Evolutionary conservation across 2,329 filamentous ascomycete genomes (phyloP).

Genomic region (Neonectria faginata): DNA sequence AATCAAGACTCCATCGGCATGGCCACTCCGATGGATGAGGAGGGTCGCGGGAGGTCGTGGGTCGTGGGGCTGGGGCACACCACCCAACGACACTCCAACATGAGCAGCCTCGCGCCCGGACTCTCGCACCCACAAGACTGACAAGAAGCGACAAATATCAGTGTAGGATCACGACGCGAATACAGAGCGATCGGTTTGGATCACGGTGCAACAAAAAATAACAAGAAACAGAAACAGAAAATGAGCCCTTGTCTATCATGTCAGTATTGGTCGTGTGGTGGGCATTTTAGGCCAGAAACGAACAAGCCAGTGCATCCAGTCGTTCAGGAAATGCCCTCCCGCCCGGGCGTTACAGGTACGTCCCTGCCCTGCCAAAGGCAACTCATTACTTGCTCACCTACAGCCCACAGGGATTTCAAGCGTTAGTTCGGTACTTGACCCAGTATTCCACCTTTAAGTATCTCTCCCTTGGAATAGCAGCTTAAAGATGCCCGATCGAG

Average conservation of each 20-base stretch:
- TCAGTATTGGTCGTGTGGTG: not conserved
- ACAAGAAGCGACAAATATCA: not conserved
- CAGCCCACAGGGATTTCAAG: no score
- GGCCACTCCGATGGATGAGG: constrained; percentile 37
- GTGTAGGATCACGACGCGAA: not conserved
- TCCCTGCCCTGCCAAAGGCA: not conserved
- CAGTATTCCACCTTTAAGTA: no score
- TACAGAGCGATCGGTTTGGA: not conserved
- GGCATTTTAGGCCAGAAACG: not conserved
- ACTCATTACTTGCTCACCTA: no score
- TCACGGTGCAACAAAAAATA: not conserved
- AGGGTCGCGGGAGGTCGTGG: constrained; percentile 30
- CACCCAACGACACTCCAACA: constrained; percentile 25
- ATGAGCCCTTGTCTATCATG: not conserved
- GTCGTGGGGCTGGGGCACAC: constrained; percentile 22
- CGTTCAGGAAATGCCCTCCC: not conserved
- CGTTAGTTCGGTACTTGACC: no score
- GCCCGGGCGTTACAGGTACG: constrained; percentile 1
- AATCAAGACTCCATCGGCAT: constrained; percentile 46
- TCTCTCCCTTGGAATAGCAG: no score
- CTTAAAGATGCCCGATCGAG: no score
- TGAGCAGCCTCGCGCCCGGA: constrained; percentile 11
- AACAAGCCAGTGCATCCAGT: not conserved
- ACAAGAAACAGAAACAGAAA: not conserved
- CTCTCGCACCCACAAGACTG: constrained; percentile 13